Conservation (phyloP, 495 filamentous ascomycete species). For the Immersiella caudata region DNA sequence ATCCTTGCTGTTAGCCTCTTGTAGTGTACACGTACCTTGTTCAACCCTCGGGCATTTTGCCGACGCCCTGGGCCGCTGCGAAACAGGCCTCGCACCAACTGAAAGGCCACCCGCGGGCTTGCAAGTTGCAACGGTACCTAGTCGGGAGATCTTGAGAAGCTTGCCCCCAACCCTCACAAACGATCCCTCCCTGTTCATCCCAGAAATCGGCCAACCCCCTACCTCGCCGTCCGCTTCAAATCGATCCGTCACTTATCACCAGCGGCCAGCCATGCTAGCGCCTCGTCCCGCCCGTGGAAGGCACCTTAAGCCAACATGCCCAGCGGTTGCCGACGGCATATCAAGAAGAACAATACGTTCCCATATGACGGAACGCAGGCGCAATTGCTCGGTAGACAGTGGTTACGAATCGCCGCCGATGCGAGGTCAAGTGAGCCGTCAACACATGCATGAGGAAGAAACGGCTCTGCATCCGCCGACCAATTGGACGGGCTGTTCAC, state of each 20-base stretch:
- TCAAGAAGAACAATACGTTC: not conserved
- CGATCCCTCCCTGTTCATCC: conserved; percentile 12
- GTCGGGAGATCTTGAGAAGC: conserved; percentile 25
- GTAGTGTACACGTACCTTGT: no score
- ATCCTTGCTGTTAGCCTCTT: conserved; percentile 25
- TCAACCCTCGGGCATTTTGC: conserved; percentile 23
- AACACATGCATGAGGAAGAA: conserved; percentile 29
- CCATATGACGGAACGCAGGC: not conserved
- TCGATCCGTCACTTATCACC: conserved; percentile 18
- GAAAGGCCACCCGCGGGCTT: not conserved
- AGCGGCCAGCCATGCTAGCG: not conserved
- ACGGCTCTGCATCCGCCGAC: conserved; percentile 26
- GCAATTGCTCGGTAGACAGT: not conserved
- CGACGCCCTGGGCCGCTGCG: conserved; percentile 18
- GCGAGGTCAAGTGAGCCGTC: conserved; percentile 29
- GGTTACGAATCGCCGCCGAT: conserved; percentile 13
- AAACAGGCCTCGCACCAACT: conserved; percentile 6
- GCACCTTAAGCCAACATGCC: not conserved
- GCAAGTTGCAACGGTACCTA: conserved; percentile 29
- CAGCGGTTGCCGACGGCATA: not conserved
- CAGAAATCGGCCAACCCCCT: conserved; percentile 23
- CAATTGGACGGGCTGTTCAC: conserved; percentile 18
- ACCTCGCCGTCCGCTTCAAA: conserved; percentile 14
- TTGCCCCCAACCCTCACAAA: conserved; percentile 5
- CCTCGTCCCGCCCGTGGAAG: not conserved